Evolutionary conservation across 805 yeast genomes (phyloP).

Genomic region (Metschnikowia reukaufii): DNA sequence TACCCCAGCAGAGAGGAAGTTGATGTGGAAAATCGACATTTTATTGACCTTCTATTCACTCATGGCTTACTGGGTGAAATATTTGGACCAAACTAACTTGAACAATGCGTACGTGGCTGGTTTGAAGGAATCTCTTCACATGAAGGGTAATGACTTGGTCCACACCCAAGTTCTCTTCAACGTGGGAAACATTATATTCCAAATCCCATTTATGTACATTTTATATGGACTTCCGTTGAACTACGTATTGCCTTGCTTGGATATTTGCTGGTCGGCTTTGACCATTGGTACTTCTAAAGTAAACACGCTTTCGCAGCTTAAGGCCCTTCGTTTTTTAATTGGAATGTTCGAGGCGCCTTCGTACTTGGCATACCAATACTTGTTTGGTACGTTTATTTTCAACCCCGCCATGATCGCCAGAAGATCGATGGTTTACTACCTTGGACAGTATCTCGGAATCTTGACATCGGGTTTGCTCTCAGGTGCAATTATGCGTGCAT

Average conservation of each 20-base stretch:
- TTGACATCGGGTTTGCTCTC: constrained; percentile 30
- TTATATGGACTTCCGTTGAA: constrained; percentile 25
- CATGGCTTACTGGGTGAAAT: constrained; percentile 35
- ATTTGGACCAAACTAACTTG: constrained; percentile 25
- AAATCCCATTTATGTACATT: constrained; percentile 25
- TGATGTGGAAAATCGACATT: constrained; percentile 31
- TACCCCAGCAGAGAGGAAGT: constrained; percentile 28
- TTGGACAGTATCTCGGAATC: constrained; percentile 31
- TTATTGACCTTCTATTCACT: constrained; percentile 27
- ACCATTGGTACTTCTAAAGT: constrained; percentile 24
- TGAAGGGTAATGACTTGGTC: constrained; percentile 31
- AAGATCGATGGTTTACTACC: constrained; percentile 27
- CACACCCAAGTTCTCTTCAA: constrained; percentile 27
- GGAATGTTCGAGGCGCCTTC: constrained; percentile 29
- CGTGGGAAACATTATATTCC: constrained; percentile 27
- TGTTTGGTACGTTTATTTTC: constrained; percentile 25
- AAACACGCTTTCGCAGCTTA: constrained; percentile 20
- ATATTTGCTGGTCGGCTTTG: constrained; percentile 24
- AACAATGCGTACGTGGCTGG: constrained; percentile 31
- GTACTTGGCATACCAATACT: constrained; percentile 28
- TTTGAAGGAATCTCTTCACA: constrained; percentile 22
- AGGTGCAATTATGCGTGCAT: constrained; percentile 21
- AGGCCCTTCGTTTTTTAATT: constrained; percentile 27
- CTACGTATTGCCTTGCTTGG: constrained; percentile 22
- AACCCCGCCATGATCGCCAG: constrained; percentile 26